These are phyloP conservation scores for Trichoderma pleuroti DNA, from an alignment of 2,329 filamentous ascomycete species.

Conservation along the genomic window DNA sequence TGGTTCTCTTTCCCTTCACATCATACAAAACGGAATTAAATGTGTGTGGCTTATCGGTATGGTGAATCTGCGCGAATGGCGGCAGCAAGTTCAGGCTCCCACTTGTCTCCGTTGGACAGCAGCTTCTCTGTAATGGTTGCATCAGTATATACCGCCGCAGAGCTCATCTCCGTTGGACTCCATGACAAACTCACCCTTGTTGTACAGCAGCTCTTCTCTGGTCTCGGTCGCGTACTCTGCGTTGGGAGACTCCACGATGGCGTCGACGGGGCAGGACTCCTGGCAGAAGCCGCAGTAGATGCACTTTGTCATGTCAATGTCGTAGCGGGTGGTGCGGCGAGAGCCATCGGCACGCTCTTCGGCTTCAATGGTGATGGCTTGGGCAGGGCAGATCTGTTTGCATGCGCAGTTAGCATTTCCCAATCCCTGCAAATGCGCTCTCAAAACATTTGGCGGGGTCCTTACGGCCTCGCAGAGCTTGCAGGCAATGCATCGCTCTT, in stretches of 20 bases:
- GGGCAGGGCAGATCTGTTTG: slow-evolving; percentile 79
- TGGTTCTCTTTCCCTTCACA: neutral
- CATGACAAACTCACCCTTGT: slow-evolving; percentile 61
- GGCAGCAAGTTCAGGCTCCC: slow-evolving; percentile 95
- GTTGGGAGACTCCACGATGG: slow-evolving; percentile 66
- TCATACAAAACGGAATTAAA: slow-evolving; percentile 17
- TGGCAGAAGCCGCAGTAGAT: slow-evolving; percentile 99
- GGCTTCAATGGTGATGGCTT: slow-evolving; percentile 98
- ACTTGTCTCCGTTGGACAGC: slow-evolving; percentile 86
- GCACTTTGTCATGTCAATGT: slow-evolving; percentile 99
- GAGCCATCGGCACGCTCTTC: slow-evolving; percentile 96
- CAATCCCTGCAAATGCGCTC: neutral
- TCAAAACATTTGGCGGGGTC: slow-evolving; percentile 19
- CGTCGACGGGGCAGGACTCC: slow-evolving; percentile 97
- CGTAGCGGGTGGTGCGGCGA: slow-evolving; percentile 92
- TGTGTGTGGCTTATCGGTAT: slow-evolving; percentile 61
- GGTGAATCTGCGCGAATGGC: slow-evolving; percentile 89
- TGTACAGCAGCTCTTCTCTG: slow-evolving; percentile 93
- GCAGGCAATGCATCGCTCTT: slow-evolving; percentile 99
- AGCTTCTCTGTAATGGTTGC: slow-evolving; percentile 65
- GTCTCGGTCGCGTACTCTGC: slow-evolving; percentile 63
- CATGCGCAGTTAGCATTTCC: neutral
- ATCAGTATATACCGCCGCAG: neutral
- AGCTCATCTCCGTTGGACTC: neutral
- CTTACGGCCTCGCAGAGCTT: slow-evolving; percentile 91